Evolutionary conservation across 177 flowering plant species (phyloP), one percentile per base, ranked within the genome.

Genomic region (Tripterygium wilfordii): DNA sequence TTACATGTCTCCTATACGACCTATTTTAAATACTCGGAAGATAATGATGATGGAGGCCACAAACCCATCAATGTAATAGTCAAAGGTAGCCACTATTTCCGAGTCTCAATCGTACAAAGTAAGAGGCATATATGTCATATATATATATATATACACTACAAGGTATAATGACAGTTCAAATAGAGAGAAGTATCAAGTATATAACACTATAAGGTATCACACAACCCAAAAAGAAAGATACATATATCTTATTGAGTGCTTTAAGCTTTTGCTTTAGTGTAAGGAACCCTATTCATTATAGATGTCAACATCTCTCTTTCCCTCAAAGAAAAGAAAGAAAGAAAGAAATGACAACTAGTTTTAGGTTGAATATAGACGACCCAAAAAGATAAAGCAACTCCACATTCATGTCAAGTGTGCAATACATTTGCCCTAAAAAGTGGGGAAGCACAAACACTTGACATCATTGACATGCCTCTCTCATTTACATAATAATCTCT

Each of bases 401-500:
- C 45, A 32, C 42, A 15, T n/a, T 12, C 25, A 52, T 56, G 63
- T 58, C 68, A 63, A 51, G 53, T n/a, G 49, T 43, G 27, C 51
- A 44, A 44, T 36, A 23, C 42, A 40, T 13, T 63, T 58, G 63
- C 56, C 59, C 59, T 39, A 23, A 53, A 53, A 64, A 54, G 60
- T 20, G 43, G 63, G 52, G 54, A 54, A 64, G 68, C 59, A 64
- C 63, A 52, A 43, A 64, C 38, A 58, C 45, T n/a, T 26, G 10
- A 7, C 39, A n/a, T 16, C 19, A 36, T 10, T 20, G 3, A 36
- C 17, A 28, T 28, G 10, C 10, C 30, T 10, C 30, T 36, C 17
- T 15, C 39, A 3, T 36, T 36, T n/a, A 2, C 9, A n/a, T 7
- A n/a, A 38, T 26, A 19, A 28, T 38, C 26, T 25, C 23, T 32